phyloP scores from a whole-genome alignment of 495 filamentous ascomycete genomes.

The Aspergillus incahuasiensis region DNA sequence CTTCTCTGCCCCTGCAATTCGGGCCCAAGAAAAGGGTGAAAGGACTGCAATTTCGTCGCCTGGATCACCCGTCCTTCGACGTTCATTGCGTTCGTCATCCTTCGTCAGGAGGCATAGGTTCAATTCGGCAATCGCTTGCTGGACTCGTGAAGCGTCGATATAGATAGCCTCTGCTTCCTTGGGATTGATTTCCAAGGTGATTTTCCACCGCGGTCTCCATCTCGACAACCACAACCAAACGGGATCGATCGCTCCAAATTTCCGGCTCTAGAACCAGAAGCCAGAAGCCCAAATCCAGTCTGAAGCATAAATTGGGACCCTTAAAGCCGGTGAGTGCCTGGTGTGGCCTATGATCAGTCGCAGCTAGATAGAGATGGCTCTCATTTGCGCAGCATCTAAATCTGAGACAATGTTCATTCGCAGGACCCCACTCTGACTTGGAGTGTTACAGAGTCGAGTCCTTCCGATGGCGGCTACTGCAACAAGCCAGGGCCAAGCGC shows the following conservation, averaged over 20 bases:
- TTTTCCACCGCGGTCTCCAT: not conserved
- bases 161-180: conserved; percentile 5
- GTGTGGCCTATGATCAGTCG: not conserved
- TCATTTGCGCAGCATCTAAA: conserved; percentile 14
- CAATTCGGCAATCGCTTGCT: conserved; percentile 28
- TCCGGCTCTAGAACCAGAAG: not conserved
- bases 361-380: conserved; percentile 11
- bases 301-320: not conserved
- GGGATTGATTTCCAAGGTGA: conserved; percentile 1
- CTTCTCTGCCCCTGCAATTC: conserved; percentile 19
- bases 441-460: conserved; percentile 20
- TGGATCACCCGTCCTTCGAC: conserved; percentile 1
- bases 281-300: not conserved
- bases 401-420: conserved; percentile 24
- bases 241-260: not conserved
- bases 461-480: conserved; percentile 26
- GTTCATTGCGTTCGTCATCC: conserved; percentile 4
- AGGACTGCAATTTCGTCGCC: conserved; percentile 10
- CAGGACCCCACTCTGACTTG: conserved; percentile 19
- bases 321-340: conserved; percentile 3
- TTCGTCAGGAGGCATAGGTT: conserved; percentile 12
- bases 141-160: conserved; percentile 29
- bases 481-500: conserved; percentile 17
- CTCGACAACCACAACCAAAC: not conserved
- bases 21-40: conserved; percentile 11